phyloP scores from a whole-genome alignment of 768 basidiomycete species.

The Boletus edulis region DNA sequence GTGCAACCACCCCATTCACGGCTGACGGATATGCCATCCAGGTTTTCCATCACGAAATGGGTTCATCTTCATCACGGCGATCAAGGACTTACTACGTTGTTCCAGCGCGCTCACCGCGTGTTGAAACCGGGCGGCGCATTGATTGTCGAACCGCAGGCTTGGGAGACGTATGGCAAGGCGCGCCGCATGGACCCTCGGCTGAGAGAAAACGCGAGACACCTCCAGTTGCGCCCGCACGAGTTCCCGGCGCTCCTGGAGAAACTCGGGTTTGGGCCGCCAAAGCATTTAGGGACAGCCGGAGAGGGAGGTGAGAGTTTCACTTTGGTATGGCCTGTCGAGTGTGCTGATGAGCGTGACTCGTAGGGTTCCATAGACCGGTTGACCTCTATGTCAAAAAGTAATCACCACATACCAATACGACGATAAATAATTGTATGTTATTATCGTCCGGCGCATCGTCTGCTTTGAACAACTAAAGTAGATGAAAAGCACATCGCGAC shows the following conservation, averaged over 20 bases:
- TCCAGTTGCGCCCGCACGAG: slow-evolving; percentile 60
- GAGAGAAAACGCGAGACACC: slow-evolving; percentile 54
- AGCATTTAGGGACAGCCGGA: slow-evolving; percentile 52
- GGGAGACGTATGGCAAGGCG: slow-evolving; percentile 82
- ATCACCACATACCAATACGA: background rate
- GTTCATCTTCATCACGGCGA: slow-evolving; percentile 85
- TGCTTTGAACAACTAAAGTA: too few species aligned
- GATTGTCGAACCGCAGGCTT: slow-evolving; percentile 80
- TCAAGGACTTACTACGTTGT: slow-evolving; percentile 65
- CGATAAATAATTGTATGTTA: too few species aligned
- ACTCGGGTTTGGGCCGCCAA: slow-evolving; percentile 58
- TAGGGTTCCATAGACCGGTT: slow-evolving; percentile 40
- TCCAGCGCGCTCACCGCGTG: slow-evolving; percentile 53
- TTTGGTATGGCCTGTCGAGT: too few species aligned
- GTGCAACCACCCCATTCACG: background rate
- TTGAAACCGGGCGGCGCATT: slow-evolving; percentile 66
- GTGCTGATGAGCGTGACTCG: slow-evolving; percentile 1
- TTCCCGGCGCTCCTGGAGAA: slow-evolving; percentile 54
- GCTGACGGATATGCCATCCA: background rate
- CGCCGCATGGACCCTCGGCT: slow-evolving; percentile 64
- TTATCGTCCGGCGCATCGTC: too few species aligned
- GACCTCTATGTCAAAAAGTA: slow-evolving; percentile 55
- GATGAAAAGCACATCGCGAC: too few species aligned
- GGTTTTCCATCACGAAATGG: slow-evolving; percentile 87
- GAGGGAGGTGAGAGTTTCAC: slow-evolving; percentile 54